Evolutionary conservation across 2,329 filamentous ascomycete genomes (phyloP).

Genomic region (Tolypocladium tundrense): DNA sequence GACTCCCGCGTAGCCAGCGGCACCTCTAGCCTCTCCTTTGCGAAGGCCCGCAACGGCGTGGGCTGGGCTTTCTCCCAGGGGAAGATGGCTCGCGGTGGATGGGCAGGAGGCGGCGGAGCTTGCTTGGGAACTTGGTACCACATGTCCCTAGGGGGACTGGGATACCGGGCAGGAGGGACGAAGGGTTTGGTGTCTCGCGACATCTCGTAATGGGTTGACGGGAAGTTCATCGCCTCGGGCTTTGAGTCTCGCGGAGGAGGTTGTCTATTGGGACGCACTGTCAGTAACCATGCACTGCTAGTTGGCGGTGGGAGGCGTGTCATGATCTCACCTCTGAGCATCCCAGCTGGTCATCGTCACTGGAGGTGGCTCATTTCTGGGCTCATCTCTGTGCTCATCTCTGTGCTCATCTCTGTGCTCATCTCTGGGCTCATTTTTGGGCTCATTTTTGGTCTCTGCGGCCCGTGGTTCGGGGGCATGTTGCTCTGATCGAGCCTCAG

Average conservation of each 20-base stretch:
- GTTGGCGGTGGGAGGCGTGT: not conserved
- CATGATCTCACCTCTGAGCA: constrained; percentile 37
- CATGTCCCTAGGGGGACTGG: constrained; percentile 78
- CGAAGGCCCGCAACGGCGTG: constrained; percentile 54
- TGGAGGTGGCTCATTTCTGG: not conserved
- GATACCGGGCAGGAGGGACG: constrained; percentile 65
- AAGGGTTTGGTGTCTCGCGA: constrained; percentile 67
- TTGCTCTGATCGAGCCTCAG: not conserved
- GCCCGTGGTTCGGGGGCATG: not conserved
- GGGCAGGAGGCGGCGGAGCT: constrained; percentile 39
- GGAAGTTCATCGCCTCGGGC: constrained; percentile 81
- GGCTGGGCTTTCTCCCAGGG: constrained; percentile 74
- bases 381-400: no score
- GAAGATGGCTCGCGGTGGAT: constrained; percentile 63
- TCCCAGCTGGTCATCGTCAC: constrained; percentile 34
- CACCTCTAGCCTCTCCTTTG: constrained; percentile 7
- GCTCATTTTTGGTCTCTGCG: not conserved
- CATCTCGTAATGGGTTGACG: constrained; percentile 71
- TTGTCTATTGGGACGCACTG: constrained; percentile 34
- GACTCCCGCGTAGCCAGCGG: not conserved
- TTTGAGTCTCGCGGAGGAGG: constrained; percentile 55
- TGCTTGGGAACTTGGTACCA: constrained; percentile 73
- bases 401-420: no score
- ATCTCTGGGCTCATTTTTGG: no score
- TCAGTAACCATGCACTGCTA: not conserved